These are phyloP conservation scores for Paxillus rubicundulus DNA, from an alignment of 768 basidiomycete genomes.

Conservation along the genomic window DNA sequence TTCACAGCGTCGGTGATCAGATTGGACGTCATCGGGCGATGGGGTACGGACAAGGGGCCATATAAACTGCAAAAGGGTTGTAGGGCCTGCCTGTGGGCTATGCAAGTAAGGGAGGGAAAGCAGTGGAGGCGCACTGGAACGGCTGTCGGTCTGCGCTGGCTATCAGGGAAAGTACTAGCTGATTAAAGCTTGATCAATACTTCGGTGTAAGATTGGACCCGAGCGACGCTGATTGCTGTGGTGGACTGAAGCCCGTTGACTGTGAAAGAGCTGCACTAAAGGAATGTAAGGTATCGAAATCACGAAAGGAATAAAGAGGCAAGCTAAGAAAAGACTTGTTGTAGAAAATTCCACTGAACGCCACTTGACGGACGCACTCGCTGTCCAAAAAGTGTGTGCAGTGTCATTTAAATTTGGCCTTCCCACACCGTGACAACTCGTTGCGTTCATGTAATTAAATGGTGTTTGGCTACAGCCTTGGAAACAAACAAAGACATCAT, in stretches of 20 bases:
- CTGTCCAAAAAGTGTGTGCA: background rate
- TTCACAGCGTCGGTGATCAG: constrained; percentile 2
- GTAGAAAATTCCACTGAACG: background rate
- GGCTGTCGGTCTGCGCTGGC: background rate
- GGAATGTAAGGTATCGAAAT: background rate
- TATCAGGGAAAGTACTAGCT: background rate
- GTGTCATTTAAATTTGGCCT: background rate
- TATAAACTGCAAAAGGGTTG: background rate
- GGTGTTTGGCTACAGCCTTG: constrained; percentile 16
- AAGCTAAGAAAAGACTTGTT: background rate
- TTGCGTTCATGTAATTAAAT: too few species aligned
- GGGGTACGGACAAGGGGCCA: background rate
- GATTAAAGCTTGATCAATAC: constrained; percentile 15
- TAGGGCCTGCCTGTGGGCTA: background rate
- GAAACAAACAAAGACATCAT: constrained; percentile 11
- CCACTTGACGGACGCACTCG: background rate
- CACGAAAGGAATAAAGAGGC: background rate
- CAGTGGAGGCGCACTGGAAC: background rate
- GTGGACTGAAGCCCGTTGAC: background rate
- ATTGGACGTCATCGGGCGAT: constrained; percentile 5
- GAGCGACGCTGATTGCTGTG: constrained; percentile 6
- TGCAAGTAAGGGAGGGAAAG: background rate
- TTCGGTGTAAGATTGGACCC: constrained; percentile 5
- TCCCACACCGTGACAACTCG: constrained; percentile 1
- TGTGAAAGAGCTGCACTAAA: background rate